Conservation (phyloP, 1,284 basidiomycete genomes). For the Schizopora paradoxa region DNA sequence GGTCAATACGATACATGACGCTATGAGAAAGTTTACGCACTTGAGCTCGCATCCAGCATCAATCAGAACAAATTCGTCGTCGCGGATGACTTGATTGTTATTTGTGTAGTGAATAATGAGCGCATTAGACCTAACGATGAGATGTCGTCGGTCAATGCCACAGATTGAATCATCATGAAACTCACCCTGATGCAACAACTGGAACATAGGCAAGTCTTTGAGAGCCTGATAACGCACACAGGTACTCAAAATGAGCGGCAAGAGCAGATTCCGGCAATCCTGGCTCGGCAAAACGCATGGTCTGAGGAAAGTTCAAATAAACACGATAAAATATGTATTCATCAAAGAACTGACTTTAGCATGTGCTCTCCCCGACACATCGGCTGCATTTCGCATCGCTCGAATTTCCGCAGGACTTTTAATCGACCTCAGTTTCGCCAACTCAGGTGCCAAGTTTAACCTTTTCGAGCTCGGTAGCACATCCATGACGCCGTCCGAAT, state of each 20-base stretch:
- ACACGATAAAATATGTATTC: slow-evolving; percentile 2
- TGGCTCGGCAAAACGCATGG: slow-evolving; percentile 76
- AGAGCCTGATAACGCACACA: slow-evolving; percentile 73
- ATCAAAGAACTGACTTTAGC: slow-evolving; percentile 49
- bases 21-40: slow-evolving; percentile 36
- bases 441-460: slow-evolving; percentile 49
- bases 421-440: slow-evolving; percentile 58
- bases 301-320: slow-evolving; percentile 35
- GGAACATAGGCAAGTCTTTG: slow-evolving; percentile 90
- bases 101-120: slow-evolving; percentile 90
- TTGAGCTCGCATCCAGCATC: slow-evolving; percentile 90
- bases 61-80: slow-evolving; percentile 78
- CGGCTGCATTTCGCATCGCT: slow-evolving; percentile 70
- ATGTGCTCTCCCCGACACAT: slow-evolving; percentile 72
- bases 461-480: slow-evolving; percentile 43
- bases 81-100: slow-evolving; percentile 73
- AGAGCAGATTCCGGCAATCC: slow-evolving; percentile 71
- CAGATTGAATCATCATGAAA: slow-evolving; percentile 5
- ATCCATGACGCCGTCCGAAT: slow-evolving; percentile 50
- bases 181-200: slow-evolving; percentile 87
- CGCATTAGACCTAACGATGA: slow-evolving; percentile 61
- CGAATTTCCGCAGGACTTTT: slow-evolving; percentile 68
- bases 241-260: slow-evolving; percentile 86
- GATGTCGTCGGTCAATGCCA: slow-evolving; percentile 13
- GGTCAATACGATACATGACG: slow-evolving; percentile 11